These are phyloP conservation scores for Heterobasidion annosum DNA, from an alignment of 1,284 basidiomycete species.

Conservation along the genomic window DNA sequence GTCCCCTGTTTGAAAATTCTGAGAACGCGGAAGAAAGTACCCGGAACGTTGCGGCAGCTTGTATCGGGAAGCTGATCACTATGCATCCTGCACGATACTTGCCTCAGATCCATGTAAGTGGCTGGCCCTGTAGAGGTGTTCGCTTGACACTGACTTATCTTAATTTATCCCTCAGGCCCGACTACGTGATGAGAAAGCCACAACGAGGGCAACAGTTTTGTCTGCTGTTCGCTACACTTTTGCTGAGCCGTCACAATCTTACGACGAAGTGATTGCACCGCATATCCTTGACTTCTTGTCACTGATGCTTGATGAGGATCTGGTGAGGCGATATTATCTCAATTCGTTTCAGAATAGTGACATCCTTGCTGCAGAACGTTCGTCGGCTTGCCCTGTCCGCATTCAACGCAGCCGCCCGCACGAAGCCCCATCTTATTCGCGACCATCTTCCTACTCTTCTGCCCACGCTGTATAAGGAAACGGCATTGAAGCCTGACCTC, in stretches of 20 bases:
- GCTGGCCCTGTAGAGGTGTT: background rate
- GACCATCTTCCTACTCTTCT: constrained; percentile 76
- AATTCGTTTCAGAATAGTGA: background rate
- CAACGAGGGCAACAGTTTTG: constrained; percentile 83
- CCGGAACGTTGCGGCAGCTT: constrained; percentile 92
- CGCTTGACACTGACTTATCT: constrained; percentile 1
- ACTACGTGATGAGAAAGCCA: constrained; percentile 57
- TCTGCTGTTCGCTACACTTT: constrained; percentile 95
- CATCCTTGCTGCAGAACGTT: constrained; percentile 51
- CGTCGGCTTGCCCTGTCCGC: constrained; percentile 82
- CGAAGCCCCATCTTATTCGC: constrained; percentile 86
- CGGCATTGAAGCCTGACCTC: constrained; percentile 71
- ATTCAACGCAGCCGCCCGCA: constrained; percentile 89
- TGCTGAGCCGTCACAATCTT: constrained; percentile 75
- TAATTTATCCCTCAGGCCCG: constrained; percentile 36
- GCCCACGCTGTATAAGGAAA: constrained; percentile 83
- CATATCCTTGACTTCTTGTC: constrained; percentile 87
- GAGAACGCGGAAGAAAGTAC: constrained; percentile 84
- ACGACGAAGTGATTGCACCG: constrained; percentile 84
- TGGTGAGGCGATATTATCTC: constrained; percentile 42
- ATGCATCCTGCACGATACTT: constrained; percentile 85
- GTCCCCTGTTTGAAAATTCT: constrained; percentile 81
- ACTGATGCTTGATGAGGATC: constrained; percentile 77
- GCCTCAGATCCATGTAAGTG: constrained; percentile 79
- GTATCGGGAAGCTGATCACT: constrained; percentile 90